Percentiles rank a stretch among this genome's conserved stretches.
Evolutionary conservation across 306 rosid species (phyloP).

Genomic region (Glycine latifolia): DNA sequence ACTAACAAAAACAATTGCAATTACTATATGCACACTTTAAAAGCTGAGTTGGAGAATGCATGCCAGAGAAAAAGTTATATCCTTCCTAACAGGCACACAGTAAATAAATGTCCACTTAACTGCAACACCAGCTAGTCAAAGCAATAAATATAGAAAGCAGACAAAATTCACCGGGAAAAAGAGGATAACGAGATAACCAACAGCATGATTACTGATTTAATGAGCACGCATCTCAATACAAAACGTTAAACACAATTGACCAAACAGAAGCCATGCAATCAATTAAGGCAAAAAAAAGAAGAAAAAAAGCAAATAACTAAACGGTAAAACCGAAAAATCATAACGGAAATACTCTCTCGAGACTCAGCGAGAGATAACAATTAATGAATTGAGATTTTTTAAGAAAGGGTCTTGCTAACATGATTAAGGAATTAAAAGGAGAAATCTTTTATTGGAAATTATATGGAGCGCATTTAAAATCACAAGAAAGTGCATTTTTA

Average conservation of each 20-base stretch:
- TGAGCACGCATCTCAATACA: background rate
- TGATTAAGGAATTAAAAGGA: no score
- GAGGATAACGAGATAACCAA: background rate
- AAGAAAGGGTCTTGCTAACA: background rate
- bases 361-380: background rate
- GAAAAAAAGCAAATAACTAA: background rate
- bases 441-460: no score
- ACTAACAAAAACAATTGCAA: background rate
- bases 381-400: background rate
- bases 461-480: no score
- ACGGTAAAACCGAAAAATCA: background rate
- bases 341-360: background rate
- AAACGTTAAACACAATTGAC: background rate
- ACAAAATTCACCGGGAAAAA: background rate
- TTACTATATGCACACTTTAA: background rate
- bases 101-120: constrained; percentile 13
- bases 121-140: constrained; percentile 21
- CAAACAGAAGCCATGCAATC: constrained; percentile 32
- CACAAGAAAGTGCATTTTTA: no score
- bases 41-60: constrained; percentile 14
- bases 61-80: background rate
- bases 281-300: constrained; percentile 17
- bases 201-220: background rate
- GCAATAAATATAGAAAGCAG: constrained; percentile 29
- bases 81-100: background rate